phyloP scores from a whole-genome alignment of 768 basidiomycete genomes.

The Rickenella mellea region DNA sequence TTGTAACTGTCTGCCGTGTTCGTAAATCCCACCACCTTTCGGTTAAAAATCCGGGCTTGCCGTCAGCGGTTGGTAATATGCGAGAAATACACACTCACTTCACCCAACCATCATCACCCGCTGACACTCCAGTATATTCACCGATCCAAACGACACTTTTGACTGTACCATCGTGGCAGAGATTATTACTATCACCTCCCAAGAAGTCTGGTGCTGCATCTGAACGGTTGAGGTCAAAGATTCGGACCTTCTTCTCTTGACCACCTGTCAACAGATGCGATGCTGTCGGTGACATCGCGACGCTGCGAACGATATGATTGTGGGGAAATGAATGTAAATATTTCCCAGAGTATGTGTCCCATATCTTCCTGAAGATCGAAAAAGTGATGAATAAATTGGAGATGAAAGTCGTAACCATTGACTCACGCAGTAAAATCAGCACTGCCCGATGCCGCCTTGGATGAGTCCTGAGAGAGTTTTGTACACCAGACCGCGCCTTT shows the following conservation, averaged over 20 bases:
- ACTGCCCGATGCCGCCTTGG: conserved; percentile 84
- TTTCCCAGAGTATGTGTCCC: conserved; percentile 90
- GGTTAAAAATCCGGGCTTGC: conserved; percentile 10
- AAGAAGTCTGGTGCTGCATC: conserved; percentile 85
- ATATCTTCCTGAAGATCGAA: conserved; percentile 63
- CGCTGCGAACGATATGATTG: conserved; percentile 95
- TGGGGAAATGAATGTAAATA: conserved; percentile 92
- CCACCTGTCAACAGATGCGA: conserved; percentile 81
- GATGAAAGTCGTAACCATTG: neutral
- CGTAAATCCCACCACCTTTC: conserved; percentile 94
- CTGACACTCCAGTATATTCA: conserved; percentile 78
- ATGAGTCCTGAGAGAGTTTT: conserved; percentile 79
- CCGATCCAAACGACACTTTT: conserved; percentile 93
- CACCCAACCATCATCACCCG: conserved; percentile 85
- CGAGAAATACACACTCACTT: conserved; percentile 43
- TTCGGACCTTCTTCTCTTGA: conserved; percentile 93
- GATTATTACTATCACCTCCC: conserved; percentile 39
- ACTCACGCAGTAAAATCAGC: conserved; percentile 97
- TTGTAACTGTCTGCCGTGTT: conserved; percentile 61
- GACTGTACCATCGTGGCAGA: conserved; percentile 81
- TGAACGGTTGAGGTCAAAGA: conserved; percentile 82
- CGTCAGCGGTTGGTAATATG: neutral
- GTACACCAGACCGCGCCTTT: conserved; percentile 97
- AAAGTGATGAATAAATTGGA: neutral
- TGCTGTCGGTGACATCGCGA: conserved; percentile 69